phyloP scores from a whole-genome alignment of 2,329 filamentous ascomycete species.

The Alternaria longipes region DNA sequence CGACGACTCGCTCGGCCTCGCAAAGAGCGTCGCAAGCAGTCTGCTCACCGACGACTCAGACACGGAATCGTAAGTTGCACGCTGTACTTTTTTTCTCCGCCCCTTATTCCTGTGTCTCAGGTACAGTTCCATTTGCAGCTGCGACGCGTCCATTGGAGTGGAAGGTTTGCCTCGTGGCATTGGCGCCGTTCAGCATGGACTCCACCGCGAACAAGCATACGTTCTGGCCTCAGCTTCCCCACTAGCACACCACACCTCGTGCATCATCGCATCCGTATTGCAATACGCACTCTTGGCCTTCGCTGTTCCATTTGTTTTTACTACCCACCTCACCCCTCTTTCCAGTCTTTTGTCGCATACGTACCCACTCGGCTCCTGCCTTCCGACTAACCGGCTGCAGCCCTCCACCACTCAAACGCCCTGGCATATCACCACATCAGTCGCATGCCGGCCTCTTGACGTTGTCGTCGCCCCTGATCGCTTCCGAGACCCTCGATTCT shows the following conservation, averaged over 20 bases:
- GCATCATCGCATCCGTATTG: conserved; percentile 21
- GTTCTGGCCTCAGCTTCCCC: conserved; percentile 35
- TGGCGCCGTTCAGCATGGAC: conserved; percentile 31
- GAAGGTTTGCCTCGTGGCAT: conserved; percentile 19
- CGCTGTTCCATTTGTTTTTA: conserved; percentile 24
- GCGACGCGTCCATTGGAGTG: conserved; percentile 8
- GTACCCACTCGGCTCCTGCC: conserved; percentile 23
- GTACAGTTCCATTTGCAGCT: conserved; percentile 12
- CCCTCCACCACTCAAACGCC: conserved; percentile 45
- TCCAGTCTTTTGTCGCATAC: conserved; percentile 25
- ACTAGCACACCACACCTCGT: conserved; percentile 13
- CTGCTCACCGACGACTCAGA: conserved; percentile 63
- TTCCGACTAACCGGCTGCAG: conserved; percentile 42
- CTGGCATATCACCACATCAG: conserved; percentile 57
- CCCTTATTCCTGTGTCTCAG: conserved; percentile 17
- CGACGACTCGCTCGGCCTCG: conserved; percentile 54
- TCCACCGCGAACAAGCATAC: conserved; percentile 23
- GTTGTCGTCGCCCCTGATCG: conserved; percentile 59
- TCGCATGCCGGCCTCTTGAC: conserved; percentile 61
- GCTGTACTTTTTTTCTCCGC: conserved; percentile 12
- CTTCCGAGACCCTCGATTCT: conserved; percentile 52
- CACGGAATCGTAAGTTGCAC: conserved; percentile 57
- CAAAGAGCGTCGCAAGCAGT: conserved; percentile 59
- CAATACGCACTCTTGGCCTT: conserved; percentile 18
- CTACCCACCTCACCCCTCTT: conserved; percentile 15